Evolutionary conservation across 2,329 filamentous ascomycete species (phyloP).

Genomic region (Rhynchosporium graminicola): DNA sequence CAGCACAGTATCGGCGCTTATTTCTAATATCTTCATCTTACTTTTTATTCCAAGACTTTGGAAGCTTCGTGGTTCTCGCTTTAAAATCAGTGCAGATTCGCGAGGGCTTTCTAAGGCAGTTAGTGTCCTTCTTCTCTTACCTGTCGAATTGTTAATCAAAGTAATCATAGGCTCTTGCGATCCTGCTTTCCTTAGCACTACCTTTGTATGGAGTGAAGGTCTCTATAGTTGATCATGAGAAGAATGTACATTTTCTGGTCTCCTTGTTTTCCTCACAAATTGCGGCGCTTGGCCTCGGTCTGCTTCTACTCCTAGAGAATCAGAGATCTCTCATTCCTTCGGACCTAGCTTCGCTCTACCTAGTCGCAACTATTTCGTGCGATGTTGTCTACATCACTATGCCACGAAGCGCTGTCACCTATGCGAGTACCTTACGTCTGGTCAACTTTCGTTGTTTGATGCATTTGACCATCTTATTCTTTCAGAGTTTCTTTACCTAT

Average conservation of each 20-base stretch:
- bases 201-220: background rate
- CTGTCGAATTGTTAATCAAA: background rate
- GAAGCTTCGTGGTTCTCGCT: background rate
- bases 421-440: background rate
- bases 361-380: slow-evolving; percentile 26
- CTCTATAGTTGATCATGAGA: background rate
- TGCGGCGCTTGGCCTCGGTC: slow-evolving; percentile 25
- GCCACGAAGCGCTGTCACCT: background rate
- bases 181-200: background rate
- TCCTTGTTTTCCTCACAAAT: slow-evolving; percentile 22
- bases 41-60: background rate
- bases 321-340: slow-evolving; percentile 23
- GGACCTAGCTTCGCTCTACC: slow-evolving; percentile 25
- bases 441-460: background rate
- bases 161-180: background rate
- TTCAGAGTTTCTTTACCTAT: background rate
- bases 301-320: slow-evolving; percentile 26
- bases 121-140: background rate
- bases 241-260: slow-evolving; percentile 5
- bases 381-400: slow-evolving; percentile 20
- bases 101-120: background rate
- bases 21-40: background rate
- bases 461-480: background rate
- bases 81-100: background rate
- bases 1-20: background rate